These are phyloP conservation scores for Senna tora DNA, from an alignment of 306 rosid genomes.

Conservation along the genomic window DNA sequence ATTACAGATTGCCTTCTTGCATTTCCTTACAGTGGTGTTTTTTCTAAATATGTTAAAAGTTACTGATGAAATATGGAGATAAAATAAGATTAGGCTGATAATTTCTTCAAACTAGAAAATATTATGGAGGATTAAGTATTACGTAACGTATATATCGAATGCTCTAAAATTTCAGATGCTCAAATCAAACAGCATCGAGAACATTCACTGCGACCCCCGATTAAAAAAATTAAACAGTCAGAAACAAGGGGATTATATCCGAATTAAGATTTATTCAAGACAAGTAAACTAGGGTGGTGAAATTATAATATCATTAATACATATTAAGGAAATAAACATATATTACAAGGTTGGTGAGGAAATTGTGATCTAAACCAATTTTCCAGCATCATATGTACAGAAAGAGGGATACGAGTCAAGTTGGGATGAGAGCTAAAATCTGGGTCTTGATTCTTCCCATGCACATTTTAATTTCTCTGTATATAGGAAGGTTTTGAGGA, in stretches of 20 bases:
- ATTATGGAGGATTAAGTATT: too few species aligned
- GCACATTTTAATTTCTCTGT: slow-evolving; percentile 92
- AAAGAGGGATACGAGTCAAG: slow-evolving; percentile 47
- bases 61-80: too few species aligned
- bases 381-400: slow-evolving; percentile 46
- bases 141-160: too few species aligned
- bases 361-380: slow-evolving; percentile 34
- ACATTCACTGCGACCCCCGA: not conserved
- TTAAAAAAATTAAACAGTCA: not conserved
- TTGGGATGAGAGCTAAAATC: slow-evolving; percentile 85
- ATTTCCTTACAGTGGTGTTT: too few species aligned
- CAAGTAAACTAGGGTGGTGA: slow-evolving; percentile 18
- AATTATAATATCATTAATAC: slow-evolving; percentile 28
- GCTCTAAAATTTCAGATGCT: too few species aligned
- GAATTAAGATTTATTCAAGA: slow-evolving; percentile 6
- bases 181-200: not conserved
- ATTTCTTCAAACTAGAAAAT: not conserved
- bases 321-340: not conserved
- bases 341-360: slow-evolving; percentile 10
- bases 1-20: too few species aligned
- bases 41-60: too few species aligned
- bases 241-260: not conserved
- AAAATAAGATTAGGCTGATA: not conserved
- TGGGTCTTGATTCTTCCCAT: slow-evolving; percentile 94
- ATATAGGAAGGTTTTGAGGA: slow-evolving; percentile 75